Base-by-base conservation (phyloP, 805 yeast genomes). In the Candida odintsovae region DNA sequence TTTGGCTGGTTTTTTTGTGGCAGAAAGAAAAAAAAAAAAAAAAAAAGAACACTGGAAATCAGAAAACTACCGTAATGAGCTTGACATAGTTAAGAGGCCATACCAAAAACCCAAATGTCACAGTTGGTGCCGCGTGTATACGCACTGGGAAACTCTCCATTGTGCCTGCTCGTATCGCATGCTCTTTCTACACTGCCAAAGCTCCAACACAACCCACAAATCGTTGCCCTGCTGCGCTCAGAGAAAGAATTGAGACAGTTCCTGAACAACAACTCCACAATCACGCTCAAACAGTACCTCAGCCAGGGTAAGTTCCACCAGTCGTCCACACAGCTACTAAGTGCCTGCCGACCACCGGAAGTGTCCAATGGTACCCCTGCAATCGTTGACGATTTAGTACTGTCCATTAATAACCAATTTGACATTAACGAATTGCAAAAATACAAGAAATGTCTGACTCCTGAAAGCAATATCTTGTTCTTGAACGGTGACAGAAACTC, bases 401-500 rank as follows among this genome's bases (percentile, higher is more conserved):
- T 54, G 35, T 53, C 57, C 2, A 46, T 52, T 28, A 39, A 33
- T 10, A 47, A 50, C 26, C 46, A 50, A 5, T 42, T 48, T n/a
- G 55, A 50, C 36, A 46, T 55, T 5, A 50, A 46, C 13, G 55
- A 48, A 18, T 19, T 58, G 15, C 20, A 42, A 22, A 40, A 46
- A 29, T 58, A 57, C 44, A 56, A 50, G 45, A 45, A 46, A 39
- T 53, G 55, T 41, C 22, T 58, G 31, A 42, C 70, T 42, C 61
- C 69, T 15, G 58, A 67, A 3, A 75, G 90, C 1, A 80, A 79
- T 47, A 62, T 90, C 3, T 52, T 90, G 40, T 62, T 90, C 20
- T 55, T 90, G 15, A 63, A 69, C n/a, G 95, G 88, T 46, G 88
- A 87, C 59, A 92, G 90, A 71, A 78, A 38, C 61, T 75, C 9